A percentile compares a stretch with the other conserved stretches of the same genome.
Evolutionary conservation across 2,329 filamentous ascomycete species (phyloP).

Genomic region (Aspergillus fructus): DNA sequence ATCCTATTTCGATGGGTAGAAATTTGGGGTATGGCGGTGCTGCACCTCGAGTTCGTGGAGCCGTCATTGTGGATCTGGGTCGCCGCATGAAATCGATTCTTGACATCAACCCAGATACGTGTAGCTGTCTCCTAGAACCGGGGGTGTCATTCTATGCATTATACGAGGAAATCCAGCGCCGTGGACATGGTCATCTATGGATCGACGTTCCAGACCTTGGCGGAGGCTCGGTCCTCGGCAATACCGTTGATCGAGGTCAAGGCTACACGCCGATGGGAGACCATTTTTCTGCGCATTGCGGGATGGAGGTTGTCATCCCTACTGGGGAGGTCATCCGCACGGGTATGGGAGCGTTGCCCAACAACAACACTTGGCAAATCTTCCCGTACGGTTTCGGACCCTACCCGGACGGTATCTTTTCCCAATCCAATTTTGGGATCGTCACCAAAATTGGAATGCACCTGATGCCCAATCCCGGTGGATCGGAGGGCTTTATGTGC

Average conservation of each 20-base stretch:
- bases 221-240: slow-evolving; percentile 48
- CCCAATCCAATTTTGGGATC: slow-evolving; percentile 54
- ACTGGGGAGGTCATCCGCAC: slow-evolving; percentile 48
- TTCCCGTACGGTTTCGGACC: slow-evolving; percentile 38
- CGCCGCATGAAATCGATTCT: slow-evolving; percentile 52
- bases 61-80: neutral
- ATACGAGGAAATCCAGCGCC: slow-evolving; percentile 36
- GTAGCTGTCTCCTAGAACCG: slow-evolving; percentile 55
- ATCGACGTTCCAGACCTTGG: slow-evolving; percentile 31
- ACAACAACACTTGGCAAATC: neutral
- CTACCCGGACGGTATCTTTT: slow-evolving; percentile 48
- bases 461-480: slow-evolving; percentile 1
- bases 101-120: slow-evolving; percentile 52
- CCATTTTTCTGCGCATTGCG: slow-evolving; percentile 44
- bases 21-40: slow-evolving; percentile 4
- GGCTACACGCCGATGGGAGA: slow-evolving; percentile 45
- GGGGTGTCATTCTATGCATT: slow-evolving; percentile 56
- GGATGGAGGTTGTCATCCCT: slow-evolving; percentile 50
- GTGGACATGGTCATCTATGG: slow-evolving; percentile 24
- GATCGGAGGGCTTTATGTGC: too few relatives aligned
- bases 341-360: slow-evolving; percentile 45
- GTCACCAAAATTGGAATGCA: slow-evolving; percentile 56
- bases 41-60: neutral
- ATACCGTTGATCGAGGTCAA: slow-evolving; percentile 48
- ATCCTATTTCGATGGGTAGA: neutral